Base-by-base conservation (phyloP, 2,329 filamentous ascomycete species). In the Pseudocercospora pini-densiflorae region DNA sequence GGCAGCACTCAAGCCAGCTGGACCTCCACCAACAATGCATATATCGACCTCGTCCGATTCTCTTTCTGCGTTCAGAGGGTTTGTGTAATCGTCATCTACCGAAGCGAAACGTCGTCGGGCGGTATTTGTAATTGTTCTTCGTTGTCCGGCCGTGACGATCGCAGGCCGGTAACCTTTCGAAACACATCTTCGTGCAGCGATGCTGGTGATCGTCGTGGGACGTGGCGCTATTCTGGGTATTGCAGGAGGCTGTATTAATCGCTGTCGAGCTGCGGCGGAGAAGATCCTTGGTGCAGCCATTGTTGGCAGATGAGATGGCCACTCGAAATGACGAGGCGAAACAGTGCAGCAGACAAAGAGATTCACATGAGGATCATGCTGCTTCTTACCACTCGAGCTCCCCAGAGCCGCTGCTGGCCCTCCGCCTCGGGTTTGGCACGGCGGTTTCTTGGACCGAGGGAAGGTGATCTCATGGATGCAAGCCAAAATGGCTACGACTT, bases 21-120 rank as follows among this genome's bases (percentile, higher is more conserved):
- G 95, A n/a, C 95, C 94, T 79, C 92, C 95, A 76, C 95, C 95
- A 62, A 99, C 89, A 75, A 99, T 98, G 80, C 93, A 97, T 31
- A 99, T 94, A 80, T 99, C 95, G 31, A 99, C 95, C 81, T 95
- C 84, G 76, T 99, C 95, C 62, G 89, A 91, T 79, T 98, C 95
- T 71, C 95, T 90, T 71, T 98, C 94, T 65, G 94, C 84, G 63
- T 84, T 79, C 33, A 75, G 74, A 21, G 81, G 80, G 66, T 84
- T 80, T 68, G 82, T 81, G 40, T 74, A 74, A 62, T 81, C 79
- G 53, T 81, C 77, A 57, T 80, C 77, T 5, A 73, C 70, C 2
- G 76, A 77, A 16, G 81, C 78, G 33, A 78, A 71, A 62, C 74
- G 68, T 68, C 72, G 67, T 49, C 72, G 70, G 29, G 72, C 61